A percentile compares a stretch with the other conserved stretches of the same genome.
Evolutionary conservation across 2,329 filamentous ascomycete species (phyloP).

Genomic region (Ceratocystiopsis sp.): DNA sequence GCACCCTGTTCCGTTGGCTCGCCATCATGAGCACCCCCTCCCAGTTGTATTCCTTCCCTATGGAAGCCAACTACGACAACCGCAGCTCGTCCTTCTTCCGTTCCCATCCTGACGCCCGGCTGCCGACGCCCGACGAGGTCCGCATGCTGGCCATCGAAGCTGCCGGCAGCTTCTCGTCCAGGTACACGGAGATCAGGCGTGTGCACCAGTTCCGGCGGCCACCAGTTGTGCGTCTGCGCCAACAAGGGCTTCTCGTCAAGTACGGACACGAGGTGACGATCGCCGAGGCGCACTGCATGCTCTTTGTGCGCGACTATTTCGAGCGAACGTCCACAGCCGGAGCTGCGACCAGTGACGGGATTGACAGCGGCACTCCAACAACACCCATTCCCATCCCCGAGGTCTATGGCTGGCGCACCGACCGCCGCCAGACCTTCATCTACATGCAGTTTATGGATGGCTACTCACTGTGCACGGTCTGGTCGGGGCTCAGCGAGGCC

Average conservation of each 20-base stretch:
- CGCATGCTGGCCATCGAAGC: not conserved
- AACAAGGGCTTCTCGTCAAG: conserved; percentile 15
- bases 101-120: not conserved
- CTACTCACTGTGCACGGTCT: not conserved
- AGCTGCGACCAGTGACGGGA: no score
- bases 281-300: conserved; percentile 12
- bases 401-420: conserved; percentile 10
- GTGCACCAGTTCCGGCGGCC: not conserved
- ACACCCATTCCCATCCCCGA: not conserved
- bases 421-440: conserved; percentile 13
- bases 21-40: not conserved
- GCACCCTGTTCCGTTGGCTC: no score
- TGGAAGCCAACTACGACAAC: conserved; percentile 3
- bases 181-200: not conserved
- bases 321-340: no score
- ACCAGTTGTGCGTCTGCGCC: not conserved
- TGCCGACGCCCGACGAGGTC: conserved; percentile 2
- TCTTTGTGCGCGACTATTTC: conserved; percentile 2
- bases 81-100: not conserved
- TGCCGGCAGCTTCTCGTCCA: no score
- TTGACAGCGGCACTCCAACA: no score
- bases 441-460: conserved; percentile 13
- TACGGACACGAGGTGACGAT: conserved; percentile 13
- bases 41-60: not conserved
- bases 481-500: no score